A percentile compares a stretch with the other conserved stretches of the same genome.
phyloP scores from a whole-genome alignment of 176 grass and related monocot genomes.

The Oryza rufipogon region DNA sequence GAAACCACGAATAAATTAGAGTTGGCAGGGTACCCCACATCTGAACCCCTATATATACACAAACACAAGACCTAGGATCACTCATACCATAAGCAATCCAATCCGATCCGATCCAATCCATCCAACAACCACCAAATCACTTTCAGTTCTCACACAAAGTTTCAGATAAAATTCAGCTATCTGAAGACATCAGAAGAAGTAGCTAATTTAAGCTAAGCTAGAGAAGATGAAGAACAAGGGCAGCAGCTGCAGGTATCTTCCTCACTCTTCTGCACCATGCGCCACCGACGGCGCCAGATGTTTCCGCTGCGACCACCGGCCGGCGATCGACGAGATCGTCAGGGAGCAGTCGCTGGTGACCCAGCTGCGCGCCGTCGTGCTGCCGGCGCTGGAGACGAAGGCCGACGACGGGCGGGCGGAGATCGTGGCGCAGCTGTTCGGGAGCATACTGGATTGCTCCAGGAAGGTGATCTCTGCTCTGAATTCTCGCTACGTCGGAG shows the following conservation, averaged over 20 bases:
- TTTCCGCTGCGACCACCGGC: background rate
- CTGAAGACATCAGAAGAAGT: background rate
- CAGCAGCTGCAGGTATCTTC: no score
- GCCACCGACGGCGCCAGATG: background rate
- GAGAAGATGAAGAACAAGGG: background rate
- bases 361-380: background rate
- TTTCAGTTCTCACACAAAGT: background rate
- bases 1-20: no score
- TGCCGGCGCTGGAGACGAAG: conserved; percentile 12
- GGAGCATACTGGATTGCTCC: background rate
- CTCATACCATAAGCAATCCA: background rate
- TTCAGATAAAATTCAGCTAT: background rate
- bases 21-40: background rate
- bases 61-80: background rate
- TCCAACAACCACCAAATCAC: background rate
- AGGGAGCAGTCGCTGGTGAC: background rate
- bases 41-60: background rate
- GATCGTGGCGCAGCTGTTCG: background rate
- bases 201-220: background rate
- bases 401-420: background rate
- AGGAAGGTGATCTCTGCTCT: background rate
- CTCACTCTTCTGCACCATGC: no score
- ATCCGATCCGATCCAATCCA: no score
- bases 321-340: conserved; percentile 15
- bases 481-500: background rate